Evolutionary conservation across 2,329 filamentous ascomycete species (phyloP).

Genomic region (Furcasterigmium sp.): DNA sequence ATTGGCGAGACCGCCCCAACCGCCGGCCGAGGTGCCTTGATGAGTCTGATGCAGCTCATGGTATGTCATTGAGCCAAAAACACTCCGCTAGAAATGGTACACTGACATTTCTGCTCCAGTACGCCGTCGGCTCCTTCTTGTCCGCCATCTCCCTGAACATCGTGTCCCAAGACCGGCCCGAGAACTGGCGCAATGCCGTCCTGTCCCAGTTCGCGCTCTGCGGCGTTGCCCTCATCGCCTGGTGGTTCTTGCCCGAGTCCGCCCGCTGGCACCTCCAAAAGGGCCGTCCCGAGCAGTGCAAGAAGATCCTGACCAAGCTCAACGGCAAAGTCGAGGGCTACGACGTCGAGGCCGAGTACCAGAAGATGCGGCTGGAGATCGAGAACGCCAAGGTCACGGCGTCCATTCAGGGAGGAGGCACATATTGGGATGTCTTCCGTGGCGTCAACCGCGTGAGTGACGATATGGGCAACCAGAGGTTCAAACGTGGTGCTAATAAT

Average conservation of each 20-base stretch:
- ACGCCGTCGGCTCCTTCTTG: not conserved
- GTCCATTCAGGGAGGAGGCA: not conserved
- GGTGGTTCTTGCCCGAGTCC: not conserved
- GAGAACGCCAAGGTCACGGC: not conserved
- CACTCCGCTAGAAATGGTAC: not conserved
- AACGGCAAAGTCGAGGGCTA: not conserved
- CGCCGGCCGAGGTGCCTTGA: not conserved
- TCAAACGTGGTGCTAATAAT: no score
- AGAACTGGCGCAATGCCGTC: not conserved
- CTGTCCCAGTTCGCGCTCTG: not conserved
- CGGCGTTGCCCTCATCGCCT: not conserved
- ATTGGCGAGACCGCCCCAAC: not conserved
- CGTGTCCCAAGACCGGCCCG: not conserved
- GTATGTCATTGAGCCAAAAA: not conserved
- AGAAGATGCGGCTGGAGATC: not conserved
- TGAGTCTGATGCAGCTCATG: not conserved
- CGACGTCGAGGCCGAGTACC: not conserved
- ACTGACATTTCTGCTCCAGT: no score
- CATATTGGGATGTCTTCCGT: not conserved
- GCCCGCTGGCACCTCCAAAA: not conserved
- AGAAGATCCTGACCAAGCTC: slow-evolving; percentile 1
- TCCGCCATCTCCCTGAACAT: not conserved
- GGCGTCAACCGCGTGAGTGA: not conserved
- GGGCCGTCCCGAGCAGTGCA: not conserved
- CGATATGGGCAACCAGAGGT: no score